Evolutionary conservation across 352 stramenopile genomes (phyloP), one percentile per base, ranked within the genome.

Genomic region (Globisporangium mamillatum): DNA sequence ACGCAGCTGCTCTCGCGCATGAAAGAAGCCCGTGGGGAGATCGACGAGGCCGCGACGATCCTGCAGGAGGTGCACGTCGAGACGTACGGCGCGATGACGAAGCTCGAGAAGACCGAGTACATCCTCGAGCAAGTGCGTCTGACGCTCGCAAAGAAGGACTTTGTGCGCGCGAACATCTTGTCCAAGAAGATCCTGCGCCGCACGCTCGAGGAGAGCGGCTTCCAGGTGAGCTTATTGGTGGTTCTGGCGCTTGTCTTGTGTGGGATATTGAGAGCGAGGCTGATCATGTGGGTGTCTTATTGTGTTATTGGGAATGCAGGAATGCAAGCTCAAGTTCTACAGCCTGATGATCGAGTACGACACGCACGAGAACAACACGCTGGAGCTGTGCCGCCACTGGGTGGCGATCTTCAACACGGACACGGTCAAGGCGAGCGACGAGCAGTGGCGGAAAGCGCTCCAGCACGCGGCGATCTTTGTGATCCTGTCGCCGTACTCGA

Each of bases 41-140:
- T 99, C 54, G 86, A 90, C 58, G 84, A 88, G 53, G 97, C 98
- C 5, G 94, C 94, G 7, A 96, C 97, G 53, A 96, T 99, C 46
- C 78, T 99, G 24, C 97, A 99, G 78, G 97, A 99, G 71, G 97
- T 99, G 60, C 95, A 99, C 60, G 87, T 99, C 0, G 98, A 99
- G 85, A 99, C 98, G 10, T 99, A 99, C 77, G 97, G 97, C 48
- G 94, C 94, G n/a, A 94, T 99, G 75, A 98, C 93, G 32, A 99
- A 99, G 82, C 82, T 98, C 36, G 97, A 99, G 78, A 99, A 99
- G 80, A 92, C 97, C 14, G 97, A 99, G 78, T 99, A 98, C 79
- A 99, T 99, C 72, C 79, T 99, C 38, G 97, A 99, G 75, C 96
- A 99, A 80, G 96, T 99, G 75, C 89, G 97, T 16, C 78, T 99